Percentiles rank a stretch among this genome's conserved stretches.
Conservation (phyloP, 441 rosid genomes). For the Manihot esculenta region DNA sequence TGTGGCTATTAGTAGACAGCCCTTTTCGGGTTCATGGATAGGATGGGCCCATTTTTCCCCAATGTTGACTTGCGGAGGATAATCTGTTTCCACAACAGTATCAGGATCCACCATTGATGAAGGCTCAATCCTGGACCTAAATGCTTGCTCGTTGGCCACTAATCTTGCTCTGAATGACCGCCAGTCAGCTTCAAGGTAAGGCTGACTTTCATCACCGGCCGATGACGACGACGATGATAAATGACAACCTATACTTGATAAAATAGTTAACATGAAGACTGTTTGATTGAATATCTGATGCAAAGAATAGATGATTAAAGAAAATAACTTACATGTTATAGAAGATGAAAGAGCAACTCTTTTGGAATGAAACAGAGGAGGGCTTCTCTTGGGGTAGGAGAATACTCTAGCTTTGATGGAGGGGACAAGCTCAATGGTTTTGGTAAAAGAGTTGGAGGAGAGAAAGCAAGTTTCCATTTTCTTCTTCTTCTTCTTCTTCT, state of each 20-base stretch:
- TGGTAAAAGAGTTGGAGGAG: slow-evolving; percentile 58
- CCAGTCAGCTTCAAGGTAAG: slow-evolving; percentile 55
- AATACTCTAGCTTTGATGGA: slow-evolving; percentile 44
- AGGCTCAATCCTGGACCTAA: slow-evolving; percentile 27
- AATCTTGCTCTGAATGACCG: slow-evolving; percentile 75
- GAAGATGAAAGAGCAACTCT: slow-evolving; percentile 35
- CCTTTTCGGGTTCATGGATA: slow-evolving; percentile 78
- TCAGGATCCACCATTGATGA: slow-evolving; percentile 41
- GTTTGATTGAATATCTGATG: too few species aligned
- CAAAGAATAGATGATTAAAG: too few species aligned
- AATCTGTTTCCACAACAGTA: slow-evolving; percentile 27
- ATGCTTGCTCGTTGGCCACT: slow-evolving; percentile 52
- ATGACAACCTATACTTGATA: slow-evolving; percentile 46
- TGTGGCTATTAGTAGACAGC: slow-evolving; percentile 80
- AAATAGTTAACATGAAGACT: too few species aligned
- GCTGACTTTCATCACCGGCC: slow-evolving; percentile 35
- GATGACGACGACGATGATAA: slow-evolving; percentile 45
- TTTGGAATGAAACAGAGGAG: slow-evolving; percentile 32
- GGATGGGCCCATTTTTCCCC: slow-evolving; percentile 80
- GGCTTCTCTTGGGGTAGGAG: slow-evolving; percentile 37
- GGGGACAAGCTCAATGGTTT: slow-evolving; percentile 39
- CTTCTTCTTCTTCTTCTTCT: too few species aligned
- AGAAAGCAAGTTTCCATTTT: slow-evolving; percentile 81
- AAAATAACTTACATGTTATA: slow-evolving; percentile 49
- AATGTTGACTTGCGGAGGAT: slow-evolving; percentile 24